phyloP scores from a whole-genome alignment of 345 rosid species.

The Raphanus raphanistrum region DNA sequence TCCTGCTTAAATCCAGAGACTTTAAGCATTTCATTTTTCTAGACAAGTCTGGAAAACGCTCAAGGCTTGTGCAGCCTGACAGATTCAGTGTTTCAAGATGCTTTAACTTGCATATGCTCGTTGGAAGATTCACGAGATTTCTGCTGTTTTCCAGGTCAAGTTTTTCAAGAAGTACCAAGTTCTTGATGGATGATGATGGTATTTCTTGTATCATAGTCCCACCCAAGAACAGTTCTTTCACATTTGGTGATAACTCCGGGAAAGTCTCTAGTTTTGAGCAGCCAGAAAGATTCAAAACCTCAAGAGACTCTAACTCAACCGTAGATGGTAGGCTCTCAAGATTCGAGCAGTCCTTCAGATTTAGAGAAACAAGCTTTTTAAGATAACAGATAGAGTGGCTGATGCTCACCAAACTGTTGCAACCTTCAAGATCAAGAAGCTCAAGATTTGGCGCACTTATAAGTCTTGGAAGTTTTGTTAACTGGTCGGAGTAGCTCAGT shows the following conservation, averaged over 20 bases:
- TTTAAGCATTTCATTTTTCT: conserved; percentile 34
- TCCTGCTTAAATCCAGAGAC: conserved; percentile 29
- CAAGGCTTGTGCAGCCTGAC: conserved; percentile 31
- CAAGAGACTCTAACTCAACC: conserved; percentile 18
- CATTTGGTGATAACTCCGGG: conserved; percentile 32
- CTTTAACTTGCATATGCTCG: conserved; percentile 34
- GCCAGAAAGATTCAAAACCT: conserved; percentile 33
- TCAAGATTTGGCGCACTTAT: conserved; percentile 29
- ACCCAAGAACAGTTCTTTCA: conserved; percentile 26
- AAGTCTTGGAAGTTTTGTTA: conserved; percentile 27
- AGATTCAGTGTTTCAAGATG: conserved; percentile 34
- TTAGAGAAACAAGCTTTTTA: conserved; percentile 22
- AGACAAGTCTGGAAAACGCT: conserved; percentile 11
- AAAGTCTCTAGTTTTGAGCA: conserved; percentile 23
- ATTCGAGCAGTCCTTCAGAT: conserved; percentile 30
- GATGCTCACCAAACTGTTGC: conserved; percentile 22
- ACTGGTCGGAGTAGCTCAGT: conserved; percentile 24
- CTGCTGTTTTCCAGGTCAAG: conserved; percentile 28
- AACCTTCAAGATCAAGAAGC: conserved; percentile 38
- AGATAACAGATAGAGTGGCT: conserved; percentile 21
- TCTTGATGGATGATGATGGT: conserved; percentile 28
- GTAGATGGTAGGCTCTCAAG: conserved; percentile 26
- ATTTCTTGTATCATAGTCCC: conserved; percentile 34
- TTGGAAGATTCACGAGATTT: conserved; percentile 18
- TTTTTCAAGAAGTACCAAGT: conserved; percentile 20